Evolutionary conservation across 768 basidiomycete genomes (phyloP), one percentile per base, ranked within the genome.

Genomic region (Pholiota molesta): DNA sequence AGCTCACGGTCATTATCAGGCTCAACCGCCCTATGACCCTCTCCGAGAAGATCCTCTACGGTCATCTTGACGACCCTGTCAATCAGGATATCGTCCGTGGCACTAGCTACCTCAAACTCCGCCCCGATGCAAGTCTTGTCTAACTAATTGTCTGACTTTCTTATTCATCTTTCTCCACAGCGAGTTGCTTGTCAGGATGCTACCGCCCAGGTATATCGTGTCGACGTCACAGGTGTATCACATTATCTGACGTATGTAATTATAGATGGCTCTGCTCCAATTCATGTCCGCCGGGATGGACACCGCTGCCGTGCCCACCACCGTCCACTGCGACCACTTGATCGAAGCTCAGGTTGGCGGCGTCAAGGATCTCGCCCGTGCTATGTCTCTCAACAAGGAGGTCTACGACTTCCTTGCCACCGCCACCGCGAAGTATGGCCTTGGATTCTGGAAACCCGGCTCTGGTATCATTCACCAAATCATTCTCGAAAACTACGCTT

Each of bases 271-370:
- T 19, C 86, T 99, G 60, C 85, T 99, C 67, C 97, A 99, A 84
- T 99, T 99, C 87, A 99, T 99, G 97, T 98, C 97, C 55, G 95
- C 97, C 17, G 97, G 97, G 65, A 95, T 99, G 86, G 94, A 94
- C 74, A 97, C 95, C 51, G 94, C 94, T 42, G 97, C 97, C 51
- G 96, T 98, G 65, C 97, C 97, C 35, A 97, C 97, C 66, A 97
- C 97, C 65, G 97, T 99, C 49, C 97, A 99, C 83, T 98, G 96
- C 74, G 97, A 99, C 80, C 97, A 99, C 79, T 85, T 99, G 73
- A 98, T 99, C 72, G 95, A 98, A 81, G 97, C 97, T 42, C 97
- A 98, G 74, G 75, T 95, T 57, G 96, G 95, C 59, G 96, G 97
- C 75, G 88, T 84, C 51, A 91, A 94, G 82, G 97, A 99, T 84